Base-by-base conservation (phyloP, 768 basidiomycete species). In the Russula abietina region DNA sequence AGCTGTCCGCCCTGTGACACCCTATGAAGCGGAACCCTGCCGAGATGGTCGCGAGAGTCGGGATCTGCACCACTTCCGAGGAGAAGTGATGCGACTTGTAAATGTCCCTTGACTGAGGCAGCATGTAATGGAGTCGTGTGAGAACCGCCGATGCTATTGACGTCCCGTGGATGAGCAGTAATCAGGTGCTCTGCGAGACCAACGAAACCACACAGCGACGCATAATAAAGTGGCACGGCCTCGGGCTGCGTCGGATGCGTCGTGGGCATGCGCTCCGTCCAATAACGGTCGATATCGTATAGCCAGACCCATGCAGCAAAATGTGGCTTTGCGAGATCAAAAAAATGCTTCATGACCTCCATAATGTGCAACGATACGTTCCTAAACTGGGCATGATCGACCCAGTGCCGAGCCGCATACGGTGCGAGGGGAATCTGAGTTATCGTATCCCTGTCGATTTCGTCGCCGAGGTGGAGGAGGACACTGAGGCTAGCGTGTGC, bases 331-430 rank as follows among this genome's bases (percentile, higher is more conserved):
- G 19, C 36, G 1, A 7, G 46, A 16, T 63, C 62, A n/a, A 63
- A 63, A 1, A 63, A 22, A 1, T 11, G n/a, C 24, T 32, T 26
- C 62, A 59, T 59, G 1, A 28, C 1, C 9, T 59, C 57, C 38
- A 45, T 24, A 8, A 55, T n/a, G 4, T 10, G 17, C 0, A 16
- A 49, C 17, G 57, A 54, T 3, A 63, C 57, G 16, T 33, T 9
- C 22, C 1, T 32, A 17, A 49, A 33, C 7, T 49, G 9, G 1
- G 39, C 48, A 5, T 65, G 63, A 6, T 61, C 53, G 2, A 65
- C 17, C 63, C 63, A 65, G 39, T 65, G 5, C n/a, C 3, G 59
- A n/a, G 59, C 55, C 10, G 63, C 60, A 17, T 65, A 65, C 1
- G 1, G 52, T 1, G 45, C 22, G 0, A 59, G 46, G 1, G 62